These are phyloP conservation scores for Zopfochytrium polystomum DNA, from an alignment of 371 early-diverging fungal species.

Conservation along the genomic window DNA sequence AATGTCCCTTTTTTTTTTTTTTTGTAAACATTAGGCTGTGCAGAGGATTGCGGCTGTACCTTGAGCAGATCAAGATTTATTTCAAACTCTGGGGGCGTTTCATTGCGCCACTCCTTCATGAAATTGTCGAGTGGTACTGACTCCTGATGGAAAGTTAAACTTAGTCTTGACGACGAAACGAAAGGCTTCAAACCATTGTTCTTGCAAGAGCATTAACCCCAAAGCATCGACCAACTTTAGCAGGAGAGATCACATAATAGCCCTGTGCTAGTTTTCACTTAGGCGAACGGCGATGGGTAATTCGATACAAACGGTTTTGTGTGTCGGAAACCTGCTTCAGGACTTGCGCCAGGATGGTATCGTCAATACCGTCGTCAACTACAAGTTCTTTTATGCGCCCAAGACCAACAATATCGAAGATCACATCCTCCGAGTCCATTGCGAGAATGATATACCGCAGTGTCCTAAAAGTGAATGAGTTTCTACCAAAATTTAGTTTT, in stretches of 20 bases:
- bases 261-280: too few relatives aligned
- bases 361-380: too few relatives aligned
- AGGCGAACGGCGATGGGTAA: too few relatives aligned
- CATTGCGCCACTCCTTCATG: conserved; percentile 16
- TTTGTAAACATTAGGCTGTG: not conserved
- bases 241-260: conserved; percentile 11
- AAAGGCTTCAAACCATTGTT: not conserved
- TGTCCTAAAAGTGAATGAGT: too few relatives aligned
- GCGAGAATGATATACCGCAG: too few relatives aligned
- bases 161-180: not conserved
- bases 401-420: too few relatives aligned
- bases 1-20: conserved; percentile 5
- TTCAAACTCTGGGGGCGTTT: conserved; percentile 12
- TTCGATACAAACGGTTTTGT: too few relatives aligned
- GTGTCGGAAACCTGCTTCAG: too few relatives aligned
- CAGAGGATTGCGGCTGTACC: not conserved
- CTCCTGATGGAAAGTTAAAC: not conserved
- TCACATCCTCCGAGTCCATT: too few relatives aligned
- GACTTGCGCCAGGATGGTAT: too few relatives aligned
- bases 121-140: conserved; percentile 10
- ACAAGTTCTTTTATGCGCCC: too few relatives aligned
- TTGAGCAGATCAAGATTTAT: conserved; percentile 5
- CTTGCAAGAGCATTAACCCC: conserved; percentile 34
- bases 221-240: conserved; percentile 29
- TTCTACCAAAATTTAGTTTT: too few relatives aligned